A percentile compares a stretch with the other conserved stretches of the same genome.
Evolutionary conservation across 1,284 basidiomycete species (phyloP).

Genomic region (Kwoniella shivajii): DNA sequence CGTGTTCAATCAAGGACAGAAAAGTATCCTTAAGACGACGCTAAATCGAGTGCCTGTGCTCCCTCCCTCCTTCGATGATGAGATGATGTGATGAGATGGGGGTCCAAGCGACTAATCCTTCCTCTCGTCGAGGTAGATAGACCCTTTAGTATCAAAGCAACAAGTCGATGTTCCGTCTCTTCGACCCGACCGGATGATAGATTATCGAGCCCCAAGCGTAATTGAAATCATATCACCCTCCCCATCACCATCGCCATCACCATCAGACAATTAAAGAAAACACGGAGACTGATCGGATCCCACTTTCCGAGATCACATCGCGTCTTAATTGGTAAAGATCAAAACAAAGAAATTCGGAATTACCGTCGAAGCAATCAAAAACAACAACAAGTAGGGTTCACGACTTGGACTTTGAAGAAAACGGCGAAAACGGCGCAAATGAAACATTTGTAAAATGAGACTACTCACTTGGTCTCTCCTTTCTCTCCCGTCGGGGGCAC

Average conservation of each 20-base stretch:
- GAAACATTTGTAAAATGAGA: not conserved
- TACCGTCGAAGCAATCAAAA: not conserved
- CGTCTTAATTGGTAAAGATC: not conserved
- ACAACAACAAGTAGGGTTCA: too few relatives aligned
- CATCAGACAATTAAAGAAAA: not conserved
- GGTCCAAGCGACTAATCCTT: not conserved
- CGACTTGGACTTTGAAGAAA: too few relatives aligned
- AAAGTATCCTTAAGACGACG: too few relatives aligned
- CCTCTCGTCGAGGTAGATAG: too few relatives aligned
- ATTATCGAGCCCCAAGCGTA: too few relatives aligned
- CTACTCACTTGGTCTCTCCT: conserved; percentile 22
- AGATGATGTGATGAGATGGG: too few relatives aligned
- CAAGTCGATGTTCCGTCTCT: too few relatives aligned
- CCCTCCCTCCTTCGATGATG: too few relatives aligned
- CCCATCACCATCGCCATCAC: not conserved
- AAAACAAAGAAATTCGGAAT: not conserved
- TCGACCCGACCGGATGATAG: too few relatives aligned
- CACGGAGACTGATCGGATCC: not conserved
- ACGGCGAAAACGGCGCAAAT: conserved; percentile 1
- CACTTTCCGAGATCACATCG: not conserved
- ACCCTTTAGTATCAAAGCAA: too few relatives aligned
- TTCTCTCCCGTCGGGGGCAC: conserved; percentile 12
- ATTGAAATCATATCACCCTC: not conserved
- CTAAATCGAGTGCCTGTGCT: too few relatives aligned
- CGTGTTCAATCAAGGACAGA: too few relatives aligned